Percentiles rank a stretch among this genome's conserved stretches.
Evolutionary conservation across 495 filamentous ascomycete genomes (phyloP).

Genomic region (Xylaria flabelliformis): DNA sequence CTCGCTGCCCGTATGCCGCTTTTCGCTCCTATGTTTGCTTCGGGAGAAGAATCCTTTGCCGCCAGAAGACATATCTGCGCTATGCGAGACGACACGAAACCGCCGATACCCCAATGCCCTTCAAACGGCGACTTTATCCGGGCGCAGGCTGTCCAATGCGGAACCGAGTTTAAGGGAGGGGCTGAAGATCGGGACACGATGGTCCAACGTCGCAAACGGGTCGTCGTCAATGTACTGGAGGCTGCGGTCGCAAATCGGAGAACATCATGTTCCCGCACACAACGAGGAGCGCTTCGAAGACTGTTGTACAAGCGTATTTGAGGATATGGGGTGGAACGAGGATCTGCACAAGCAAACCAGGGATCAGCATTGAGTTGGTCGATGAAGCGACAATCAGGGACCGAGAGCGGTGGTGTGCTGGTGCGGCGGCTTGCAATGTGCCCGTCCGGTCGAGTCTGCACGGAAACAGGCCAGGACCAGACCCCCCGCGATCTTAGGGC

Average conservation of each 20-base stretch:
- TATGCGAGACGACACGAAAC: conserved; percentile 32
- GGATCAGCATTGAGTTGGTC: conserved; percentile 32
- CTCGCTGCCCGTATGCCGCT: conserved; percentile 60
- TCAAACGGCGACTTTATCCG: conserved; percentile 28
- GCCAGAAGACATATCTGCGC: conserved; percentile 61
- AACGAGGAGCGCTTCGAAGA: conserved; percentile 32
- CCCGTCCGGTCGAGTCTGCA: conserved; percentile 2
- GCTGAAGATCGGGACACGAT: conserved; percentile 12
- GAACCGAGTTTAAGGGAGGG: conserved; percentile 9
- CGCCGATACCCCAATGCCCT: conserved; percentile 34
- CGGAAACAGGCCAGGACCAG: background rate
- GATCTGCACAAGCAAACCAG: conserved; percentile 33
- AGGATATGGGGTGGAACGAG: conserved; percentile 32
- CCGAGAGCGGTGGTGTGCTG: background rate
- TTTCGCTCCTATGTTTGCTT: conserved; percentile 76
- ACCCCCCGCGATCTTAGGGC: background rate
- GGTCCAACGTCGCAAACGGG: conserved; percentile 29
- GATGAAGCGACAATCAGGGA: conserved; percentile 26
- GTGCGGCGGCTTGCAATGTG: background rate
- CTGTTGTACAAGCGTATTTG: conserved; percentile 37
- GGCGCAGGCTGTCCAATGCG: conserved; percentile 24
- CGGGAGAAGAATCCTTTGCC: conserved; percentile 88
- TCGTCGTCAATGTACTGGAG: conserved; percentile 41
- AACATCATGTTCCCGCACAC: conserved; percentile 40
- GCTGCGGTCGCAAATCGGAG: conserved; percentile 35